Evolutionary conservation across 73 alveolate species (phyloP).

Genomic region (Paramecium tetraurelia): DNA sequence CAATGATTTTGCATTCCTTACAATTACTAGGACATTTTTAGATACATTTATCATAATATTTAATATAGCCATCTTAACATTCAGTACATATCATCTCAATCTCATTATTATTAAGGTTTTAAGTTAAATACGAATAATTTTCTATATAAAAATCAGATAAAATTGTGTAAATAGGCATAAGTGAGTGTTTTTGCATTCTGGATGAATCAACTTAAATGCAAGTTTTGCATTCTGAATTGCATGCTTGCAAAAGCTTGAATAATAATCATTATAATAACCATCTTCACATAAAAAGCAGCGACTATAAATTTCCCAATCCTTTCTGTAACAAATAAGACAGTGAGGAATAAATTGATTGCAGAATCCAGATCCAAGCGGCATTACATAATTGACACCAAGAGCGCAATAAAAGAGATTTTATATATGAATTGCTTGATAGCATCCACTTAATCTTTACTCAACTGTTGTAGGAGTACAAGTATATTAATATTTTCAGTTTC

Average conservation of each 20-base stretch:
- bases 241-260: not conserved
- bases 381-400: not conserved
- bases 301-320: not conserved
- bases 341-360: not conserved
- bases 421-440: not conserved
- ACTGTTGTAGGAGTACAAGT: not conserved
- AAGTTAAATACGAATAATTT: too few relatives aligned
- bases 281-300: not conserved
- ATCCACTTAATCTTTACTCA: not conserved
- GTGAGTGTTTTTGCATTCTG: not conserved
- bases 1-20: not conserved
- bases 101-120: not conserved
- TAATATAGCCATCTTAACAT: not conserved
- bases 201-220: not conserved
- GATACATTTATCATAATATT: not conserved
- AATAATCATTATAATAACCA: not conserved
- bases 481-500: not conserved
- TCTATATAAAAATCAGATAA: too few relatives aligned
- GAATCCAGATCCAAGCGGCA: not conserved
- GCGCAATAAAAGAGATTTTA: too few relatives aligned
- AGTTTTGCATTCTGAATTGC: not conserved
- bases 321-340: not conserved
- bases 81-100: not conserved
- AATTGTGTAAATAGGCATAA: not conserved
- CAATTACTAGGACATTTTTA: not conserved